These are phyloP conservation scores for Globisporangium spinosum DNA, from an alignment of 352 stramenopile species.

Conservation along the genomic window DNA sequence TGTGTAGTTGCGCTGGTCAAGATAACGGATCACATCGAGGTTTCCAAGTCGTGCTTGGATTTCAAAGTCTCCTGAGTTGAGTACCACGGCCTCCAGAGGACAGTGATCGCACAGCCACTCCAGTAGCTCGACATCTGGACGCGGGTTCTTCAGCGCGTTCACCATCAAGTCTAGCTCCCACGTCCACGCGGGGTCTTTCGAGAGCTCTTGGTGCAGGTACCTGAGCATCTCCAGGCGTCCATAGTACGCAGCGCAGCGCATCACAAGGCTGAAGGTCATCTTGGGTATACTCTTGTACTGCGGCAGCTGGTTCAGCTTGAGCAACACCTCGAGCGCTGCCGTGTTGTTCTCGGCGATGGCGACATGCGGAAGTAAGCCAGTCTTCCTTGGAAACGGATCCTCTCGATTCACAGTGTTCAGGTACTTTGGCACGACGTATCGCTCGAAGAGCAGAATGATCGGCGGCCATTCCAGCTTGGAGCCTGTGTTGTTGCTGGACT, in stretches of 20 bases:
- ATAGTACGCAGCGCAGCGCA: constrained; percentile 2
- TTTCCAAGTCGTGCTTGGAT: not conserved
- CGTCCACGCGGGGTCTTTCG: not conserved
- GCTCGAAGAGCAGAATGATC: not conserved
- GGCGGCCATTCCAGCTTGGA: not conserved
- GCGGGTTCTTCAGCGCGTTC: not conserved
- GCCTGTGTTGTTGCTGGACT: not conserved
- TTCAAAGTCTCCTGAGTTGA: not conserved
- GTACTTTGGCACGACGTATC: constrained; percentile 4
- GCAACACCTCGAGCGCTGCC: not conserved
- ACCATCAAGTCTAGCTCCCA: constrained; percentile 3
- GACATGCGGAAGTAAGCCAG: not conserved
- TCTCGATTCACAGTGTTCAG: not conserved
- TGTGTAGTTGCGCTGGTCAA: not conserved
- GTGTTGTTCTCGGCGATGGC: constrained; percentile 4
- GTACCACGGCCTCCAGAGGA: not conserved
- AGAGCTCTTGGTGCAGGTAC: not conserved
- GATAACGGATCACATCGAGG: not conserved
- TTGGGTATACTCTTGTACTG: not conserved
- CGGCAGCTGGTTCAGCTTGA: not conserved
- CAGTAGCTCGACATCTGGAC: not conserved
- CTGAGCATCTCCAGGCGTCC: constrained; percentile 1
- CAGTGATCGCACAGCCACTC: constrained; percentile 2
- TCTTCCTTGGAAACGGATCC: not conserved
- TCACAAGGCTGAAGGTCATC: not conserved